Evolutionary conservation across 2,329 filamentous ascomycete genomes (phyloP).

Genomic region (Coniochaeta sp.): DNA sequence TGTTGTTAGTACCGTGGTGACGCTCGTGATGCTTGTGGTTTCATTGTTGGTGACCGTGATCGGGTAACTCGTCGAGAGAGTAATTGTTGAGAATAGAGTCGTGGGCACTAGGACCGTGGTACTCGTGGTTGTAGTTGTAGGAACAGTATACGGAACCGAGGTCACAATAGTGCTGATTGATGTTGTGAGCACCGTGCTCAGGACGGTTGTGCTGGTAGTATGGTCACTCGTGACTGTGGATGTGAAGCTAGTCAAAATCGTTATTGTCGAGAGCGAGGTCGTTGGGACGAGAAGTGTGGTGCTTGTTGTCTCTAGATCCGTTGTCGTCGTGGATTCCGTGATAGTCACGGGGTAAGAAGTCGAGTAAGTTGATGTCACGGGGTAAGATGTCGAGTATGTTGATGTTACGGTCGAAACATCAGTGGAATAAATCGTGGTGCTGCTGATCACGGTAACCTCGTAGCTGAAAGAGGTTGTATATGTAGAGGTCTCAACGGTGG

Average conservation of each 20-base stretch:
- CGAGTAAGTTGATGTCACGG: neutral
- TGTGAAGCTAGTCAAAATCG: neutral
- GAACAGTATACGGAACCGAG: neutral
- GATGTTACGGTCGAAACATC: constrained; percentile 1
- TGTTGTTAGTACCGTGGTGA: too few relatives aligned
- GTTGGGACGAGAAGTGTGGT: neutral
- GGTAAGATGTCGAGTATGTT: constrained; percentile 10
- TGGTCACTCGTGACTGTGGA: constrained; percentile 1
- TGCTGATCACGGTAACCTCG: constrained; percentile 6
- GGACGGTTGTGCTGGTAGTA: neutral
- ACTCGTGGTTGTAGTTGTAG: neutral
- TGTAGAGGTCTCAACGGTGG: neutral
- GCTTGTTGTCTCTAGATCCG: constrained; percentile 5
- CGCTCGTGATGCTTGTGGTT: too few relatives aligned
- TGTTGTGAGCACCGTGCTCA: neutral
- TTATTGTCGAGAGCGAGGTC: neutral
- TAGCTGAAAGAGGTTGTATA: constrained; percentile 6
- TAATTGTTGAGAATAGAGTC: too few relatives aligned
- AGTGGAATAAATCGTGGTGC: constrained; percentile 15
- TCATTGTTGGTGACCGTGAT: too few relatives aligned
- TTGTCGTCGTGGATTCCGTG: neutral
- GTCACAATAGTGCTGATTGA: neutral
- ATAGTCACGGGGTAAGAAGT: neutral
- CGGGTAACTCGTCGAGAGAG: too few relatives aligned
- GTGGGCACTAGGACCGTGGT: neutral